Base-by-base conservation (phyloP, 164 flowering plant genomes). In the Taxillus chinensis region DNA sequence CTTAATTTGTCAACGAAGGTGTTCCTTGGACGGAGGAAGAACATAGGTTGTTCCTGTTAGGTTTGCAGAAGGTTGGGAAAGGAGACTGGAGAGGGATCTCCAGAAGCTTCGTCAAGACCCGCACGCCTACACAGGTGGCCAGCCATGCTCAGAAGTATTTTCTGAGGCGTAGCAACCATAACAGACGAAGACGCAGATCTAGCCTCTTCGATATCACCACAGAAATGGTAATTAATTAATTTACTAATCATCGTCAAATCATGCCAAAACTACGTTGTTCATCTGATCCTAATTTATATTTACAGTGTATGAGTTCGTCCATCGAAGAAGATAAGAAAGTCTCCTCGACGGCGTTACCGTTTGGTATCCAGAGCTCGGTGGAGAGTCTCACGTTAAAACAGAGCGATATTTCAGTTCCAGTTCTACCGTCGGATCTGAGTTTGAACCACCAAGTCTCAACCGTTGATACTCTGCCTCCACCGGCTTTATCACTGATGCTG, bases 11-110 rank as follows among this genome's bases (percentile, higher is more conserved):
- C 14, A 41, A 64, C 17, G 41, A 55, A 88, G 96, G 98, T 12
- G 86, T 85, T 41, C 95, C 98, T 49, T 92, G 98, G 98, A 92
- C 95, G 60, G 98, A 92, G 74, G 95, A 87, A 58, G 96, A 92
- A 68, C 96, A 92, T 66, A 74, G 70, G 73, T 71, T 86, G 6
- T 92, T 92, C 69, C 55, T 92, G 68, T 41, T 83, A 57, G 98
- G 96, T 0, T 71, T 89, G 63, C 82, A 86, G 76, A 82, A 75
- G 59, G 96, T 87, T 0, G 98, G 98, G 61, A 92, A 89, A 74
- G 98, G 98, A 53, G 96, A 92, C 61, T 92, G 98, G 98, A 83
- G 95, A 77, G 92, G 91, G 15, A 92, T 92, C 46, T 84, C 96
- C 2, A 86, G 91, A 55, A 89, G 89, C 78, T 92, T 79, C 49